Conservation (phyloP, 2,329 filamentous ascomycete genomes). For the Colletotrichum kahawae region DNA sequence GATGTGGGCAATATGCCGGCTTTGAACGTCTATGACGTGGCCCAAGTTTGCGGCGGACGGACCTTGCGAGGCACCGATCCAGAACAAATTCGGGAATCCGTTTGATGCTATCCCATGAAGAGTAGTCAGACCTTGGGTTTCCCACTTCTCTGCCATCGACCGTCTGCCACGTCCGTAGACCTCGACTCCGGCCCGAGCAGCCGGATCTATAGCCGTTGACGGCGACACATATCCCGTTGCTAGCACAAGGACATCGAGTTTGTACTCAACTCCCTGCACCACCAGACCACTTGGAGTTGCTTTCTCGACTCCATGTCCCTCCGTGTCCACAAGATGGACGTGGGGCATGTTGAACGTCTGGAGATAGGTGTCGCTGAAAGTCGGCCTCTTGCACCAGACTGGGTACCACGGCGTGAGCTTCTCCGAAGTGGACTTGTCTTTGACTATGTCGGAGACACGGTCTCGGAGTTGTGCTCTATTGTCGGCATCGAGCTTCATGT, state of each 20-base stretch:
- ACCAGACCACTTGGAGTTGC: constrained; percentile 52
- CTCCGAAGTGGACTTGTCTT: constrained; percentile 53
- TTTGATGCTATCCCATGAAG: not conserved
- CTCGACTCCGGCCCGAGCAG: not conserved
- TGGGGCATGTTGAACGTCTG: constrained; percentile 61
- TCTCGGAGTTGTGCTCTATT: constrained; percentile 48
- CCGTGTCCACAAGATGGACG: constrained; percentile 66
- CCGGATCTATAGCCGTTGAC: not conserved
- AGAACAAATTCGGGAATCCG: not conserved
- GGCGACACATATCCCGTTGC: constrained; percentile 42
- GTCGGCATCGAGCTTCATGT: constrained; percentile 45
- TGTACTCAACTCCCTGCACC: constrained; percentile 50
- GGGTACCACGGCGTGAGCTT: constrained; percentile 65
- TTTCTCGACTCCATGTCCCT: constrained; percentile 54
- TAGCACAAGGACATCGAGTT: constrained; percentile 43
- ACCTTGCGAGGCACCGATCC: not conserved
- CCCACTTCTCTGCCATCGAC: not conserved
- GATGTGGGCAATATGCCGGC: not conserved
- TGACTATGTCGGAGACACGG: constrained; percentile 54
- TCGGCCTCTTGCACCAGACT: constrained; percentile 67
- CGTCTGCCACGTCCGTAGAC: not conserved
- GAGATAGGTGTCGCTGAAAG: constrained; percentile 66
- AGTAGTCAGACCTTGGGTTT: not conserved
- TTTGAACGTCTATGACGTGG: not conserved
- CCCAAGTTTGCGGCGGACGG: not conserved